Percentiles rank a stretch among this genome's conserved stretches.
phyloP scores from a whole-genome alignment of 495 filamentous ascomycete genomes.

The Monascus purpureus region DNA sequence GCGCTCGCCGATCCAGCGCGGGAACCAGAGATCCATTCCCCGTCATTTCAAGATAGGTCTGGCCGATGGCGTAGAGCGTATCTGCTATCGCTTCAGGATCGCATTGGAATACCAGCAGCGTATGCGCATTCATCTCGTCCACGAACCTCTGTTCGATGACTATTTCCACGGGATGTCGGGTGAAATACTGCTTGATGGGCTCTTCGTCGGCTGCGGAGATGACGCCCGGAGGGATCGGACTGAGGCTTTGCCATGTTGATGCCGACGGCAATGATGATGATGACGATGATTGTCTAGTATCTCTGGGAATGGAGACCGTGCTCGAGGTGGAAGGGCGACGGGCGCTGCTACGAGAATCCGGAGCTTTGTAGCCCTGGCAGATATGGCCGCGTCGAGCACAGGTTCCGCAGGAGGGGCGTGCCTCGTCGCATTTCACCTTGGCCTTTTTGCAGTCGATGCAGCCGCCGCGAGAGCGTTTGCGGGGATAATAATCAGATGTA shows the following conservation, averaged over 20 bases:
- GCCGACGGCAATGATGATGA: background rate
- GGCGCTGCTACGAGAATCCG: background rate
- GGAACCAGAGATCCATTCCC: background rate
- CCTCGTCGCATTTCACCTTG: constrained; percentile 2
- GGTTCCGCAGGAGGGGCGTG: constrained; percentile 1
- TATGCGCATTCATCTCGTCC: constrained; percentile 2
- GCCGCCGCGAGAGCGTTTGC: background rate
- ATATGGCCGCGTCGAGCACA: background rate
- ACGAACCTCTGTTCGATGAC: constrained; percentile 1
- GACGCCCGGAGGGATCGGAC: background rate
- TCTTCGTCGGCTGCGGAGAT: constrained; percentile 1
- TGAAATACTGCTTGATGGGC: constrained; percentile 1
- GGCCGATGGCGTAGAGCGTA: constrained; percentile 1
- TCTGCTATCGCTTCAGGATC: constrained; percentile 1
- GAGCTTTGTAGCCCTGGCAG: constrained; percentile 1
- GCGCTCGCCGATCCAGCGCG: background rate
- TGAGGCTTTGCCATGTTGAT: background rate
- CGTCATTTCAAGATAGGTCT: background rate
- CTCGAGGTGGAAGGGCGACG: background rate
- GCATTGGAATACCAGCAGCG: constrained; percentile 1
- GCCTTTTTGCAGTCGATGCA: constrained; percentile 3
- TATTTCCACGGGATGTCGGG: constrained; percentile 1
- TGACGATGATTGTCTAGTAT: constrained; percentile 2
- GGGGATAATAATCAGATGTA: background rate
- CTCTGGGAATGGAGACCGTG: constrained; percentile 1